Evolutionary conservation across 164 flowering plant genomes (phyloP).

Genomic region (Cinnamomum micranthum): DNA sequence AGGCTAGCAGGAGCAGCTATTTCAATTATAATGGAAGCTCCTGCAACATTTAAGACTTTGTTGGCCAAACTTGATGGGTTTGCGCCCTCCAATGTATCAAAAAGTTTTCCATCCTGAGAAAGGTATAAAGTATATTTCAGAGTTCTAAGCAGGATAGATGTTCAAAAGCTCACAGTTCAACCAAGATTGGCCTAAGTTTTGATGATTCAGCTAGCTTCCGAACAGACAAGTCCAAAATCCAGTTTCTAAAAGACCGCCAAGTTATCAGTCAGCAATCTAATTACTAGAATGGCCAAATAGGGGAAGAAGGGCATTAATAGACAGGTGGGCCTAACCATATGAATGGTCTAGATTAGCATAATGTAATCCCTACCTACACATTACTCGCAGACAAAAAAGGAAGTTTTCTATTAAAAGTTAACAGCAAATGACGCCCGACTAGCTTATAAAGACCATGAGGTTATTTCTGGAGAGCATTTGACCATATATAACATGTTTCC

Average conservation of each 20-base stretch:
- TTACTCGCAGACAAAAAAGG: too few relatives aligned
- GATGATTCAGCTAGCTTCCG: not conserved
- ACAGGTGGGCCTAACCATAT: too few relatives aligned
- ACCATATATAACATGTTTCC: too few relatives aligned
- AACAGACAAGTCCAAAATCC: not conserved
- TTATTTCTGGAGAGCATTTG: too few relatives aligned
- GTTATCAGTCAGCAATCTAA: not conserved
- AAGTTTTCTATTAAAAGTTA: too few relatives aligned
- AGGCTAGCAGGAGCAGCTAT: constrained; percentile 90
- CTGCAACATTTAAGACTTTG: constrained; percentile 83
- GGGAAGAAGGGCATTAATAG: too few relatives aligned
- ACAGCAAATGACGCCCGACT: too few relatives aligned
- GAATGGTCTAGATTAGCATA: too few relatives aligned
- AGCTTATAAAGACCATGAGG: too few relatives aligned
- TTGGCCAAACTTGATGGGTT: constrained; percentile 89
- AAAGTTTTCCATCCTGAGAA: constrained; percentile 66
- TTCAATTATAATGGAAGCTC: constrained; percentile 39
- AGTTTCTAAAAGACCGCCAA: not conserved
- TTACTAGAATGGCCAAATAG: too few relatives aligned
- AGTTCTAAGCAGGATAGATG: not conserved
- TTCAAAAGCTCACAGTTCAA: not conserved
- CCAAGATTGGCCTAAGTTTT: not conserved
- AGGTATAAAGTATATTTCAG: not conserved
- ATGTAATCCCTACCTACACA: too few relatives aligned
- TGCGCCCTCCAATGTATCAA: constrained; percentile 87